Percentiles rank a stretch among this genome's conserved stretches.
Conservation (phyloP, 2,329 filamentous ascomycete species). For the Botrytis porri region DNA sequence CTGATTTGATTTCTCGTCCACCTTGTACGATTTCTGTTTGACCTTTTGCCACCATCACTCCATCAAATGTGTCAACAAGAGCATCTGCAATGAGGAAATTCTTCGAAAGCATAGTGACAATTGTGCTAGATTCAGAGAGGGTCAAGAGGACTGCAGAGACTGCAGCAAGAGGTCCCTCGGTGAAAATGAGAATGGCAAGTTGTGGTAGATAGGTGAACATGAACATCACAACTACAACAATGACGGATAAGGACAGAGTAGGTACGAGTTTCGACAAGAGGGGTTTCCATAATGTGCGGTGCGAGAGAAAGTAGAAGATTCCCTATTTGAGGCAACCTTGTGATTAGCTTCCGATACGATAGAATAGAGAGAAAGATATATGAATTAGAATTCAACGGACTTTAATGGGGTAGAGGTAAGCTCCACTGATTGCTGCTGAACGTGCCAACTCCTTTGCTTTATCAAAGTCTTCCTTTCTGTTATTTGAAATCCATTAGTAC, state of each 20-base stretch:
- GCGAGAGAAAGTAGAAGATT: conserved; percentile 56
- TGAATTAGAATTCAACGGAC: conserved; percentile 36
- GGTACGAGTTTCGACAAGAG: conserved; percentile 54
- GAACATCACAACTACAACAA: conserved; percentile 79
- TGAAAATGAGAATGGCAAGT: conserved; percentile 75
- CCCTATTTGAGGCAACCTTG: conserved; percentile 46
- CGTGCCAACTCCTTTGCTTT: conserved; percentile 61
- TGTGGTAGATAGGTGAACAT: conserved; percentile 83
- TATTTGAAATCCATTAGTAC: conserved; percentile 20
- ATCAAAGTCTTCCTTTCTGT: conserved; percentile 66
- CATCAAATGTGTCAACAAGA: conserved; percentile 86
- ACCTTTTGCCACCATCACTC: conserved; percentile 54
- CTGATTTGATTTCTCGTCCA: conserved; percentile 68
- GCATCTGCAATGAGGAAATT: conserved; percentile 79
- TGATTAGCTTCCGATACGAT: conserved; percentile 20
- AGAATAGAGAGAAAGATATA: background rate
- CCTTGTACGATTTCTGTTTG: conserved; percentile 63
- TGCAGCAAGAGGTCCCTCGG: conserved; percentile 80
- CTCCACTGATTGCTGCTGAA: conserved; percentile 70
- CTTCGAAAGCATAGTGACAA: conserved; percentile 57
- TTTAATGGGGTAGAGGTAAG: conserved; percentile 85
- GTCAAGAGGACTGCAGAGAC: conserved; percentile 69
- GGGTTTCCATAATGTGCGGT: conserved; percentile 57
- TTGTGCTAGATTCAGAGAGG: conserved; percentile 57
- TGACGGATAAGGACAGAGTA: conserved; percentile 67